Evolutionary conservation across 805 yeast genomes (phyloP), one percentile per base, ranked within the genome.

Genomic region (Lipomyces lipofer): DNA sequence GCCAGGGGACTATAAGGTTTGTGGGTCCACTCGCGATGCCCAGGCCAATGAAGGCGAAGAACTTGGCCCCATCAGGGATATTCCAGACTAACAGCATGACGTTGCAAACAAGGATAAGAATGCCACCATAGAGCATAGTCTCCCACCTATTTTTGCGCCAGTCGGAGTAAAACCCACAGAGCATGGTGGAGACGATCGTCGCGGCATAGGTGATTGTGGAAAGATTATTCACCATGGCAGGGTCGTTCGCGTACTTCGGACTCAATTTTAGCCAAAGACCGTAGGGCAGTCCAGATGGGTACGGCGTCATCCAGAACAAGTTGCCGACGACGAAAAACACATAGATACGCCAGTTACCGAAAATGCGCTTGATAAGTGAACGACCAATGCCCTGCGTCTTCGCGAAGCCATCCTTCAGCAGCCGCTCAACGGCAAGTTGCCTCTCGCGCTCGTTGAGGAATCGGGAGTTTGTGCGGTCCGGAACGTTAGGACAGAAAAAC

Each of bases 401-500:
- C 2, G 44, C 52, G 25, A 55, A 55, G n/a, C 59, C 59, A 30
- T 51, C 56, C 33, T 24, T 36, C 3, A 48, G 24, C 61, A 78
- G 66, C 58, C 81, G 68, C 36, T 65, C 66, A 53, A 85, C 73
- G 2, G 82, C 79, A 27, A 81, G 67, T 58, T 75, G 69, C 43
- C 79, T 79, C 59, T 83, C 86, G 39, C 80, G 82, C 58, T 80
- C 84, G 0, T 81, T 73, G 22, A 83, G 65, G 60, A 74, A 80
- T 17, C 79, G 66, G 4, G 83, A 78, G 51, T 77, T 75, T 64
- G 83, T 78, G 50, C 76, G 73, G 47, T 75, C 69, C 6, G 89
- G 88, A 15, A 86, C 84, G 49, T 88, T 89, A 6, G 89, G 90
- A 53, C 83, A 69, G 64, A 74, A 62, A 63, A 78, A 79, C 51